phyloP scores from a whole-genome alignment of 257 asterid genomes.

The Scutellaria galericulata region DNA sequence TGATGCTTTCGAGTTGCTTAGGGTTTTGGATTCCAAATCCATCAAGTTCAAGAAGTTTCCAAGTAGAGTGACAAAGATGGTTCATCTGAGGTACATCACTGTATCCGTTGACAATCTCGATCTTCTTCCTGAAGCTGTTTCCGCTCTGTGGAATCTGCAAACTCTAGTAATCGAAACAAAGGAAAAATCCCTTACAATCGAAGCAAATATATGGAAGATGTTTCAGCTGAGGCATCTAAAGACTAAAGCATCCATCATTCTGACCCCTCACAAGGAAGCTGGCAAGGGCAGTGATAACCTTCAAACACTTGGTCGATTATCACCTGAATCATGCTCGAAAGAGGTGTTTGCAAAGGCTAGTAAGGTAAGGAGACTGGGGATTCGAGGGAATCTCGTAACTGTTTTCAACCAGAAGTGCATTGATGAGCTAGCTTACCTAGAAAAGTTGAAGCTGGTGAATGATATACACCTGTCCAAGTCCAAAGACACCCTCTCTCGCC shows the following conservation, averaged over 20 bases:
- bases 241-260: slow-evolving; percentile 43
- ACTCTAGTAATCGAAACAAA: slow-evolving; percentile 41
- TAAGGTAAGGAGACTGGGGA: slow-evolving; percentile 37
- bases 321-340: slow-evolving; percentile 40
- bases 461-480: not conserved
- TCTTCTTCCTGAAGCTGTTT: slow-evolving; percentile 38
- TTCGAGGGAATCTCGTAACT: slow-evolving; percentile 34
- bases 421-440: slow-evolving; percentile 11
- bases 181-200: slow-evolving; percentile 19
- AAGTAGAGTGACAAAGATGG: slow-evolving; percentile 13
- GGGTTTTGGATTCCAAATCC: slow-evolving; percentile 47
- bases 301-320: slow-evolving; percentile 42
- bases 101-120: slow-evolving; percentile 26
- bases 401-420: not conserved
- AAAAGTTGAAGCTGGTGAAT: slow-evolving; percentile 49
- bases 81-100: slow-evolving; percentile 55
- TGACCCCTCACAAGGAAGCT: not conserved
- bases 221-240: slow-evolving; percentile 44
- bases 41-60: slow-evolving; percentile 44
- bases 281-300: slow-evolving; percentile 32
- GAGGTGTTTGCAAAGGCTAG: slow-evolving; percentile 29
- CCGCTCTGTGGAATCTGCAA: slow-evolving; percentile 47
- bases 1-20: slow-evolving; percentile 42
- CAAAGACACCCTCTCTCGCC: not conserved
- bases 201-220: slow-evolving; percentile 48